Conservation (phyloP, 257 asterid species). For the Jaltomata sinuosa region DNA sequence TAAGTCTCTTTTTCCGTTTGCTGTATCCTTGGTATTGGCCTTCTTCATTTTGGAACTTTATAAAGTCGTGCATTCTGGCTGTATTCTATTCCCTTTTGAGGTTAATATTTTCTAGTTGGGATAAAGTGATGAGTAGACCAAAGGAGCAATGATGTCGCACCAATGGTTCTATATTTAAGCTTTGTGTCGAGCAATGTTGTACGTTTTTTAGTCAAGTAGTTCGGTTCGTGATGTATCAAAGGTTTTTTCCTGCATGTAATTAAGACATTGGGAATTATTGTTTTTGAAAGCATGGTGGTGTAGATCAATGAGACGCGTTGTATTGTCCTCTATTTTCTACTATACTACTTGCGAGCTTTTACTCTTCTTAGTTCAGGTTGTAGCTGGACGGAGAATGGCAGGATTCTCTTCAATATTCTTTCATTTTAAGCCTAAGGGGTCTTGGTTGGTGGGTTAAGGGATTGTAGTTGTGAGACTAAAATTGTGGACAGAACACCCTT, state of each 20-base stretch:
- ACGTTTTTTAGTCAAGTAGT: neutral
- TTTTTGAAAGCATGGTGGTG: neutral
- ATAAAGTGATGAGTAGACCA: slow-evolving; percentile 17
- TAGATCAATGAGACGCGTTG: no score
- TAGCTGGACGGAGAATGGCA: neutral
- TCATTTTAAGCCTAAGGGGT: neutral
- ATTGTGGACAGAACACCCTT: neutral
- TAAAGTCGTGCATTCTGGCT: slow-evolving; percentile 47
- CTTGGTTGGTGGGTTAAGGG: neutral
- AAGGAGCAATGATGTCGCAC: slow-evolving; percentile 7
- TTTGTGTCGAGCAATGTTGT: neutral
- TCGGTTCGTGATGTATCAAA: neutral
- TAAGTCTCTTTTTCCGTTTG: slow-evolving; percentile 67
- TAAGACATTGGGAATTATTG: neutral
- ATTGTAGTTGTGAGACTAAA: neutral
- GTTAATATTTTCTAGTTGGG: slow-evolving; percentile 45
- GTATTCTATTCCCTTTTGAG: slow-evolving; percentile 41
- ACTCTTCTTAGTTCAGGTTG: neutral
- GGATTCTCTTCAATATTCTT: neutral
- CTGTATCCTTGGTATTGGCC: slow-evolving; percentile 97
- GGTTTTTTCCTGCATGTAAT: neutral
- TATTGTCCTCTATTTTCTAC: neutral
- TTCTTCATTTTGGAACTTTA: slow-evolving; percentile 86
- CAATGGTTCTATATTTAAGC: neutral
- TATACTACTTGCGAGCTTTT: neutral